Conservation (phyloP, 2,329 filamentous ascomycete species). For the Nothophoma quercina region DNA sequence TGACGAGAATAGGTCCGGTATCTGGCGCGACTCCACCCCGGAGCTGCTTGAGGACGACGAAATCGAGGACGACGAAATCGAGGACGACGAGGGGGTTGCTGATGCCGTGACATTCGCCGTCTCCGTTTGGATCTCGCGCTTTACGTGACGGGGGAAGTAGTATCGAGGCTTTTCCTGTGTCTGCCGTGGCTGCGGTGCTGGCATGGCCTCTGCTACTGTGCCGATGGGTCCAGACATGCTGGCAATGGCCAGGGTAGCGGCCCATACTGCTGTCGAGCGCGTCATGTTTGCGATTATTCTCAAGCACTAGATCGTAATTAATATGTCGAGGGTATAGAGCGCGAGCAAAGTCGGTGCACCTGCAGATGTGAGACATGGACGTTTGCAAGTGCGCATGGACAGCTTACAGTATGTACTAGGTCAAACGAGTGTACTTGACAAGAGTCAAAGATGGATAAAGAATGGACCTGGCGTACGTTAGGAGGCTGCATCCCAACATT, state of each 20-base stretch:
- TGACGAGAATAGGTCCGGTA: conserved; percentile 35
- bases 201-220: conserved; percentile 59
- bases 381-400: not conserved
- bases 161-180: conserved; percentile 51
- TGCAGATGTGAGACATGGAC: conserved; percentile 22
- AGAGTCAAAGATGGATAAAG: conserved; percentile 49
- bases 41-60: conserved; percentile 33
- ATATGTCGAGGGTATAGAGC: conserved; percentile 31
- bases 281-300: conserved; percentile 52
- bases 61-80: conserved; percentile 7
- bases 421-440: conserved; percentile 63
- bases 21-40: conserved; percentile 29
- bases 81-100: conserved; percentile 31
- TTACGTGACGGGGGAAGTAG: conserved; percentile 58
- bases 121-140: conserved; percentile 49
- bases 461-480: conserved; percentile 46
- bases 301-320: conserved; percentile 37
- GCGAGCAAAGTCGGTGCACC: conserved; percentile 26
- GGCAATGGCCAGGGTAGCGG: conserved; percentile 54
- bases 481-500: not conserved
- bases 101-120: conserved; percentile 43
- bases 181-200: conserved; percentile 50
- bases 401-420: conserved; percentile 49
- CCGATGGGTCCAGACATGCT: conserved; percentile 55
- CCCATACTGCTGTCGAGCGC: conserved; percentile 55